A percentile compares a stretch with the other conserved stretches of the same genome.
Conservation (phyloP, 352 stramenopile genomes). For the Globisporangium viniferum region DNA sequence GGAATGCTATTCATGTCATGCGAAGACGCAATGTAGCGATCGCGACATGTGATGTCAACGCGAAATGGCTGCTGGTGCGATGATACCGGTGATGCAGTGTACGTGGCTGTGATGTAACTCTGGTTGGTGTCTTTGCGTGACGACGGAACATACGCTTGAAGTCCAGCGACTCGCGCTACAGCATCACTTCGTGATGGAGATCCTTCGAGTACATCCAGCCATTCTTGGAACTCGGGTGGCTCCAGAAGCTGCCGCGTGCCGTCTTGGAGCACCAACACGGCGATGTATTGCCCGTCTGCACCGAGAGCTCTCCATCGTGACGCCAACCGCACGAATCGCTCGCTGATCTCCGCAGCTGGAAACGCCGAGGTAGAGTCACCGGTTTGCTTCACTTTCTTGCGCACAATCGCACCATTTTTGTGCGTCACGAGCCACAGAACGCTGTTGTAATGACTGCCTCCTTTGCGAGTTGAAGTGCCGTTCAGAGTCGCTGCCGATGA, state of each 20-base stretch:
- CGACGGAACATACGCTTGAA: constrained; percentile 23
- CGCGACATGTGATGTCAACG: constrained; percentile 19
- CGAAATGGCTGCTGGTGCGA: constrained; percentile 10
- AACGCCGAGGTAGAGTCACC: constrained; percentile 10
- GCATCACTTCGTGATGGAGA: background rate
- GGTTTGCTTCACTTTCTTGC: constrained; percentile 32
- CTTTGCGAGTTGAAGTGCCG: background rate
- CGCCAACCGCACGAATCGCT: constrained; percentile 43
- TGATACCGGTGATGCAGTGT: background rate
- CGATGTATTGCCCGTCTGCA: constrained; percentile 12
- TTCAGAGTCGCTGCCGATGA: background rate
- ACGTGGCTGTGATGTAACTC: constrained; percentile 4
- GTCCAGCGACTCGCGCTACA: constrained; percentile 8
- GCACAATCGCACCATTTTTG: constrained; percentile 40
- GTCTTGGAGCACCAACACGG: constrained; percentile 13
- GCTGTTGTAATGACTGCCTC: background rate
- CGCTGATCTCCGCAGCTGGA: constrained; percentile 30
- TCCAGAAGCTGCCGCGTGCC: constrained; percentile 13
- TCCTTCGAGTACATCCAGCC: constrained; percentile 19
- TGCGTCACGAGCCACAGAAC: constrained; percentile 47
- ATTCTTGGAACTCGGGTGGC: constrained; percentile 19
- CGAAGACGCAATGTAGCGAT: constrained; percentile 8
- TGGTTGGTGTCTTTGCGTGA: background rate
- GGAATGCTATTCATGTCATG: background rate
- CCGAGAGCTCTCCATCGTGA: constrained; percentile 15